Base-by-base conservation (phyloP, 768 basidiomycete genomes). In the Podaxis sp. region DNA sequence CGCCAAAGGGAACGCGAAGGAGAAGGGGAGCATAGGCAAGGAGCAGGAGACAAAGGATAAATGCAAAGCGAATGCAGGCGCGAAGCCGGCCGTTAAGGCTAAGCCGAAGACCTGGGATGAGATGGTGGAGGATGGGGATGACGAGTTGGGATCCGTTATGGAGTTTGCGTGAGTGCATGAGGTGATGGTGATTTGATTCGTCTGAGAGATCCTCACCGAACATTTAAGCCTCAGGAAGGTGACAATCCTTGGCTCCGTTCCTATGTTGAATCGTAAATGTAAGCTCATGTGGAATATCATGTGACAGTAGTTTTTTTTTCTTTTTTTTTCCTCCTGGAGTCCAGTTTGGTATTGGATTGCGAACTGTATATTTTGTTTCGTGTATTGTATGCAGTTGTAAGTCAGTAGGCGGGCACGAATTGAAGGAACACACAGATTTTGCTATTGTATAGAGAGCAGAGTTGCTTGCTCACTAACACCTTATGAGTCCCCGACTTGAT, bases 71-170 rank as follows among this genome's bases (percentile, higher is more conserved):
- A 30, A 22, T 33, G 53, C 15, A 15, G 33, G 19, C 36, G n/a
- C 2, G 28, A 33, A 58, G 17, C 39, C 15, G 15, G 28, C 22
- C 15, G 22, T 11, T 30, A 11, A 55, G 7, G 30, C 28, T 26
- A 58, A 46, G 15, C 24, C 52, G 17, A 62, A 56, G 61, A 48
- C 52, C 1, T 62, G 61, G 60, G 42, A 26, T 46, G 42, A 61
- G 52, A 61, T 53, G 53, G 52, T 61, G 6, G 60, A 61, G n/a
- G 61, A 62, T 7, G 53, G 30, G 19, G 61, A 56, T 60, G 59
- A 30, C 5, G 61, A 62, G 12, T 56, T 62, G 53, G 61, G 61
- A 6, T 56, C 61, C 5, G 30, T 62, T 17, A 61, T 61, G 60
- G 52, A 61, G 17, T 53, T 54, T 22, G 15, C 30, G 30, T 33